Percentiles rank a stretch among this genome's conserved stretches.
Evolutionary conservation across 2,329 filamentous ascomycete species (phyloP).

Genomic region (Aspergillus sergii): DNA sequence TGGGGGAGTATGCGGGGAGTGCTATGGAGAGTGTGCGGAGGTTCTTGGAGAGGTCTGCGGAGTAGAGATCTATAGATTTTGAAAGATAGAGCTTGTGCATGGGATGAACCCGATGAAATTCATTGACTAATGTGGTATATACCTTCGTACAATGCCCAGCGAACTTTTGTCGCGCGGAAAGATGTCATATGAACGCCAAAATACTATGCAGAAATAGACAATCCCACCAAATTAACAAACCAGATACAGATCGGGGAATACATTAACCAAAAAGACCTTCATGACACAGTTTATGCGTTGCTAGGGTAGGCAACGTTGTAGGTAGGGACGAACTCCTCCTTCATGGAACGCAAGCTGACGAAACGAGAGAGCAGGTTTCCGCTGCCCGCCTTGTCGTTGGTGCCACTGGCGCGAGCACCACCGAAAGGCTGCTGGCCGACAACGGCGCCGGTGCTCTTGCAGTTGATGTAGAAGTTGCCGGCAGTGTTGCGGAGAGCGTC

Average conservation of each 20-base stretch:
- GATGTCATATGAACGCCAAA: constrained; percentile 4
- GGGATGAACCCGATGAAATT: neutral
- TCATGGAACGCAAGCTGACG: constrained; percentile 68
- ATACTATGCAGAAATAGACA: constrained; percentile 4
- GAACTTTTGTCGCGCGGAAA: neutral
- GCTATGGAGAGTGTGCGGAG: constrained; percentile 54
- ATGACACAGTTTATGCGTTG: constrained; percentile 59
- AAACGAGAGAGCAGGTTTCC: constrained; percentile 66
- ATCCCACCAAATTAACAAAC: constrained; percentile 2
- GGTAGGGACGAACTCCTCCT: constrained; percentile 73
- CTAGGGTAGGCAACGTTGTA: constrained; percentile 69
- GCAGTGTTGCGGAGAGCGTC: constrained; percentile 40
- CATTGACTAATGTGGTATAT: constrained; percentile 20
- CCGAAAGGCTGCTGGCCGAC: constrained; percentile 75
- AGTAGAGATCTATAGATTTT: neutral
- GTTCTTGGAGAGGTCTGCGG: constrained; percentile 45
- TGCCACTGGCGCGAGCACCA: constrained; percentile 68
- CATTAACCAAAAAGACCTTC: constrained; percentile 19
- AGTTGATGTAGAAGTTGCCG: constrained; percentile 49
- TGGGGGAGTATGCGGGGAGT: constrained; percentile 53
- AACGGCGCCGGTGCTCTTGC: constrained; percentile 66
- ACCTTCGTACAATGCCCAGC: constrained; percentile 5
- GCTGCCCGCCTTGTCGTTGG: constrained; percentile 74
- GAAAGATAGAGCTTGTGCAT: neutral
- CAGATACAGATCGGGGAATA: constrained; percentile 7